phyloP scores from a whole-genome alignment of 495 filamentous ascomycete genomes.

The Trichoderma gamsii region DNA sequence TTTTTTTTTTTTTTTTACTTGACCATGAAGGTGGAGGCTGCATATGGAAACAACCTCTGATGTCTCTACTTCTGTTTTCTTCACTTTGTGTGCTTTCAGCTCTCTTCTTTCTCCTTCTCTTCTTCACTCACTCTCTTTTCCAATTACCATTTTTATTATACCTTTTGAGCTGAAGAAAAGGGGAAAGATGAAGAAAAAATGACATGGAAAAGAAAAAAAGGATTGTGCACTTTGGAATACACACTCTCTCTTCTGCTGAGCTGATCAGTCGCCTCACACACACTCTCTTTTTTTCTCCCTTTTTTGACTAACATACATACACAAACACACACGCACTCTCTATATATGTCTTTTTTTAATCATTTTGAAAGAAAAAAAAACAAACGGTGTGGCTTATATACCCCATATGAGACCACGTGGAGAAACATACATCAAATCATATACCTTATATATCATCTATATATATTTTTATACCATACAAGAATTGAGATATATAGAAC shows the following conservation, averaged over 20 bases:
- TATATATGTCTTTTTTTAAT: not conserved
- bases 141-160: not conserved
- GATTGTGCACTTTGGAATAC: no score
- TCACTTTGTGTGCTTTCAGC: not conserved
- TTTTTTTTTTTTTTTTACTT: not conserved
- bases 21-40: not conserved
- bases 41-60: not conserved
- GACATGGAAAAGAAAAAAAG: no score
- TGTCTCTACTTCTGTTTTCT: not conserved
- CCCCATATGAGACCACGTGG: not conserved
- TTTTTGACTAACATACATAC: no score
- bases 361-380: not conserved
- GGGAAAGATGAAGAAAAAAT: no score
- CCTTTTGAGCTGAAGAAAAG: not conserved
- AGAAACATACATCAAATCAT: constrained; percentile 8
- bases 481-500: not conserved
- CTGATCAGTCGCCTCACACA: not conserved
- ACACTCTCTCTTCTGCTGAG: not conserved
- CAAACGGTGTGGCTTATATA: not conserved
- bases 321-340: not conserved
- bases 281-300: not conserved
- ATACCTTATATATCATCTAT: not conserved
- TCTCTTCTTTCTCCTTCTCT: not conserved
- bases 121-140: not conserved
- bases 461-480: not conserved